Base-by-base conservation (phyloP, 1,139 yeast genomes). In the Zygosaccharomyces sapae region DNA sequence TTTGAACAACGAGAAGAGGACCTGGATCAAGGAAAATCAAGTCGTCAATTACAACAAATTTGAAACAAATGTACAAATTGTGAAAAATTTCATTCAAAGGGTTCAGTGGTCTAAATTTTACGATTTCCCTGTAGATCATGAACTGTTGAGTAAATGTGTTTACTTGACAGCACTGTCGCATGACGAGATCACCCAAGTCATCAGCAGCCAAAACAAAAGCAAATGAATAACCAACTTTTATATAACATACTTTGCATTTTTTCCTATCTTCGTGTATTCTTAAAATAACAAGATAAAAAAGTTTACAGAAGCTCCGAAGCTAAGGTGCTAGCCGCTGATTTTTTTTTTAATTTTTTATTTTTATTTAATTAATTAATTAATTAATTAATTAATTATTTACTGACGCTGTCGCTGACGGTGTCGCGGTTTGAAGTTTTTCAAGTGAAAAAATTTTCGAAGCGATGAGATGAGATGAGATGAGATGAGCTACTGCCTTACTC, bases 91-190 rank as follows among this genome's bases (percentile, higher is more conserved):
- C 49, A 77, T 90, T 39, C 89, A 86, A 63, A 79, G 87, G 60
- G 86, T 88, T 46, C 95, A 87, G 61, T 87, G 96, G 94, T 79
- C 94, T 0, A 73, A 75, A 43, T 74, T 83, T 53, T 88, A 86
- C 69, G 65, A 70, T 31, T 64, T 77, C 12, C 66, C 70, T 31
- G 63, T 71, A 2, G 70, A 82, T 48, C 75, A 77, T 6, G 90
- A 86, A 48, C 66, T 88, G 30, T 68, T 89, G 51, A 84, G 95
- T 47, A 87, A 83, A 63, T 88, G 97, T 67, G 75, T 89, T 39
- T 89, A 89, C 67, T 77, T 89, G 52, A 81, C 86, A 56, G 77
- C 92, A 1, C 70, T 89, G 50, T 80, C 86, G 38, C 86, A 80
- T 54, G 86, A 81, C 34, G 95, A 88, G 65, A 86, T 88, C 18